phyloP scores from a whole-genome alignment of 1,139 yeast genomes.

The Suhomyces anneliseae region DNA sequence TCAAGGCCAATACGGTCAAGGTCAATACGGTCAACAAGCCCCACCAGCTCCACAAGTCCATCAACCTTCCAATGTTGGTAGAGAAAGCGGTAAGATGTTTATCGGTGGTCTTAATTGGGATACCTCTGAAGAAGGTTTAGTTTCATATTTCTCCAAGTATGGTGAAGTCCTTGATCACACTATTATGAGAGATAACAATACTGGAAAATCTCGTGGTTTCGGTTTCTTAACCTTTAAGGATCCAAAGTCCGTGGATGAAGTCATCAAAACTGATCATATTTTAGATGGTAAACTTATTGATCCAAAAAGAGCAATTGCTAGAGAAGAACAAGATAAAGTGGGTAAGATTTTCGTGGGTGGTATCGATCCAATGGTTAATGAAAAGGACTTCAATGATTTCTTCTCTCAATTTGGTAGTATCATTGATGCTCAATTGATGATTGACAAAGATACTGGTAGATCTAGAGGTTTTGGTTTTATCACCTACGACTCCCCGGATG shows the following conservation, averaged over 20 bases:
- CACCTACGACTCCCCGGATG: constrained; percentile 93
- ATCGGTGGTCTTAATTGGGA: constrained; percentile 99
- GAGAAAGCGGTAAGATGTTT: constrained; percentile 84
- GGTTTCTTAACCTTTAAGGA: constrained; percentile 90
- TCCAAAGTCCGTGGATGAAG: constrained; percentile 82
- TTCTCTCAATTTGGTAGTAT: constrained; percentile 90
- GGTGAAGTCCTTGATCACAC: constrained; percentile 91
- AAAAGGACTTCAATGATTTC: constrained; percentile 83
- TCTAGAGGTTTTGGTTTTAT: constrained; percentile 98
- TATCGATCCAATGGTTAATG: constrained; percentile 92
- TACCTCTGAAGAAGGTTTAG: constrained; percentile 84
- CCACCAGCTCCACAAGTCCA: constrained; percentile 10
- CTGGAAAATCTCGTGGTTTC: constrained; percentile 96
- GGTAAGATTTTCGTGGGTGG: constrained; percentile 99
- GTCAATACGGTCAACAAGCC: constrained; percentile 2
- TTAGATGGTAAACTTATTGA: constrained; percentile 96
- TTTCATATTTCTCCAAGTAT: constrained; percentile 80
- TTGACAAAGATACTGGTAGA: constrained; percentile 96
- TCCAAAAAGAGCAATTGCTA: constrained; percentile 96
- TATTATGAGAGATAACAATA: constrained; percentile 87
- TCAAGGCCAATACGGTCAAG: background rate
- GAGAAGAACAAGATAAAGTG: constrained; percentile 96
- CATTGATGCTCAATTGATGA: constrained; percentile 96
- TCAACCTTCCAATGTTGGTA: constrained; percentile 42
- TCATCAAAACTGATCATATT: constrained; percentile 82